Percentiles rank a stretch among this genome's conserved stretches.
Conservation (phyloP, 192 early-diverging fungal species). For the Gonapodya prolifera region DNA sequence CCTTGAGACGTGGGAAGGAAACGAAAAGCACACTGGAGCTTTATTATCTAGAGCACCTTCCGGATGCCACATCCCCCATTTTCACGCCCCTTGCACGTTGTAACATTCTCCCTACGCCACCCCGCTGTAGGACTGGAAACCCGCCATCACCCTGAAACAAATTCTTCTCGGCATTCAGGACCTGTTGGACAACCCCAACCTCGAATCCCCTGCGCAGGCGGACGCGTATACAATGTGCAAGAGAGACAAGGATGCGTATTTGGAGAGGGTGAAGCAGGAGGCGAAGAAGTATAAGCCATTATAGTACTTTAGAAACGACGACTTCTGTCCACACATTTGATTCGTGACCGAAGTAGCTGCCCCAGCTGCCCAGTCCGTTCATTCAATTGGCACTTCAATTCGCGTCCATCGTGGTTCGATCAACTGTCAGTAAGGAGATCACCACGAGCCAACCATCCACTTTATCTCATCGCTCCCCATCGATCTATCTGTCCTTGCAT, state of each 20-base stretch:
- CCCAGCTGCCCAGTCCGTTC: neutral
- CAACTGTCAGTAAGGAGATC: no score
- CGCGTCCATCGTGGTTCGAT: neutral
- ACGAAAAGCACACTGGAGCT: no score
- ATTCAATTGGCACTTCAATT: neutral
- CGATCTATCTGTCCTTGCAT: neutral
- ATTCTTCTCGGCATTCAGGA: conserved; percentile 83
- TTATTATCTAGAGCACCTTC: neutral
- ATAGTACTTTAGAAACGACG: no score
- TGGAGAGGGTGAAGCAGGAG: neutral
- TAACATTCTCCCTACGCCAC: no score
- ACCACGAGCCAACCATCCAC: no score
- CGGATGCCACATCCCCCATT: neutral
- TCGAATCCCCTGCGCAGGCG: conserved; percentile 70
- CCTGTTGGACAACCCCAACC: conserved; percentile 84
- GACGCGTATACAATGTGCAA: conserved; percentile 71
- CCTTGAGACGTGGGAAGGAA: no score
- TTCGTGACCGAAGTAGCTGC: neutral
- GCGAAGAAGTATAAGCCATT: neutral
- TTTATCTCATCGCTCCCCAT: neutral
- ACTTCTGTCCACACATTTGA: no score
- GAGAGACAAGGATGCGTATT: conserved; percentile 30
- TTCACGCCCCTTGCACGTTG: no score
- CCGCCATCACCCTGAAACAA: conserved; percentile 93
- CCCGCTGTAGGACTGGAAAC: conserved; percentile 73